Conservation (phyloP, 2,329 filamentous ascomycete genomes). For the Fusarium verrucosum region DNA sequence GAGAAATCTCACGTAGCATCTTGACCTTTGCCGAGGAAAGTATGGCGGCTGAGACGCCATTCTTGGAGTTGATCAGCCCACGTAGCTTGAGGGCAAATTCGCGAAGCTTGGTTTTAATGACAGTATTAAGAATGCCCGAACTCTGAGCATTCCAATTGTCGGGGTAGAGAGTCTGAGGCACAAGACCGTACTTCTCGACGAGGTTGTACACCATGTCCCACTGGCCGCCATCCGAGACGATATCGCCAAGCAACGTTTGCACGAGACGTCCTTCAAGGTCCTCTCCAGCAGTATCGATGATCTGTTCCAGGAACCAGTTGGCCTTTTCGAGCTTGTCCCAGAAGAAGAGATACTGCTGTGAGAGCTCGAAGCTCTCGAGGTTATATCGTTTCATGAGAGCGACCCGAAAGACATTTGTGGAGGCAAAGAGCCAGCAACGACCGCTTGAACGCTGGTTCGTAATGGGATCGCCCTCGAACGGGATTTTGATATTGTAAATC, state of each 20-base stretch:
- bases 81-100: conserved; percentile 81
- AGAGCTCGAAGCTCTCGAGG: conserved; percentile 83
- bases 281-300: conserved; percentile 76
- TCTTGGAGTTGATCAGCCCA: conserved; percentile 54
- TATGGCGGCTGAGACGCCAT: conserved; percentile 48
- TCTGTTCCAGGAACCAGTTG: conserved; percentile 88
- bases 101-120: conserved; percentile 87
- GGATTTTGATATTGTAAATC: conserved; percentile 84
- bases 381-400: conserved; percentile 85
- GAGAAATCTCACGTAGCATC: conserved; percentile 83
- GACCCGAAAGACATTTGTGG: conserved; percentile 91
- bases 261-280: conserved; percentile 78
- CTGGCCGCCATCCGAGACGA: conserved; percentile 84
- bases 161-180: conserved; percentile 82
- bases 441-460: conserved; percentile 86
- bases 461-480: conserved; percentile 81
- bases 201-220: conserved; percentile 94
- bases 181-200: conserved; percentile 87
- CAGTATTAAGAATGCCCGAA: conserved; percentile 73
- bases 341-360: conserved; percentile 88
- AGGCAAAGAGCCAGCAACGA: conserved; percentile 90
- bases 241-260: conserved; percentile 71
- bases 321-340: conserved; percentile 94
- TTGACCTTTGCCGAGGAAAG: conserved; percentile 68
- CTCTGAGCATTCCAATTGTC: conserved; percentile 82